Conservation (phyloP, 345 rosid species). For the Noccaea bulbosa region DNA sequence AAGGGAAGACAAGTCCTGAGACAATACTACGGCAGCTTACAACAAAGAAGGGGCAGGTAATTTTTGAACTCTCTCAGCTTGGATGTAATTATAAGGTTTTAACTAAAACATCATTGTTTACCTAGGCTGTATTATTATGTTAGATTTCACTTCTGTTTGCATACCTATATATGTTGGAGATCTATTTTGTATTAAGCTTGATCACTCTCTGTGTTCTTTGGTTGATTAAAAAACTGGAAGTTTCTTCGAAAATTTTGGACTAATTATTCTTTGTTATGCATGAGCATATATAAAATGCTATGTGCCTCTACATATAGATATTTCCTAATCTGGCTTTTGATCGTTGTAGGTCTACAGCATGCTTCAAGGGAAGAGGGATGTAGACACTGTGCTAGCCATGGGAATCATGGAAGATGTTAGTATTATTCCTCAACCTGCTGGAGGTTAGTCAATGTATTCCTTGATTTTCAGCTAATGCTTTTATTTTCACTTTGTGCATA, state of each 20-base stretch:
- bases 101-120: slow-evolving; percentile 4
- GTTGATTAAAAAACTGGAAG: slow-evolving; percentile 10
- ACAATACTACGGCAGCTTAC: slow-evolving; percentile 90
- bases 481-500: slow-evolving; percentile 22
- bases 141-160: neutral
- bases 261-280: neutral
- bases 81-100: neutral
- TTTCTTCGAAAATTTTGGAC: neutral
- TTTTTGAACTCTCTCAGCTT: slow-evolving; percentile 13
- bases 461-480: neutral
- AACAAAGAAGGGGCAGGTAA: slow-evolving; percentile 96
- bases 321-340: slow-evolving; percentile 19
- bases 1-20: slow-evolving; percentile 83
- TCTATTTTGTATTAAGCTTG: neutral
- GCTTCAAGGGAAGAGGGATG: slow-evolving; percentile 95
- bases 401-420: slow-evolving; percentile 97
- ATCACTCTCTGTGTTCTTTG: neutral
- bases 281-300: slow-evolving; percentile 20
- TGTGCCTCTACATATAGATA: slow-evolving; percentile 12
- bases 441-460: slow-evolving; percentile 58
- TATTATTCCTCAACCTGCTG: slow-evolving; percentile 95
- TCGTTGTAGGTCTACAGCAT: slow-evolving; percentile 78
- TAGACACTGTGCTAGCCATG: slow-evolving; percentile 90
- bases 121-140: neutral
- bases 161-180: neutral